A percentile compares a stretch with the other conserved stretches of the same genome.
Conservation (phyloP, 148 eudicot species). For the Tetragonia tetragonoides region DNA sequence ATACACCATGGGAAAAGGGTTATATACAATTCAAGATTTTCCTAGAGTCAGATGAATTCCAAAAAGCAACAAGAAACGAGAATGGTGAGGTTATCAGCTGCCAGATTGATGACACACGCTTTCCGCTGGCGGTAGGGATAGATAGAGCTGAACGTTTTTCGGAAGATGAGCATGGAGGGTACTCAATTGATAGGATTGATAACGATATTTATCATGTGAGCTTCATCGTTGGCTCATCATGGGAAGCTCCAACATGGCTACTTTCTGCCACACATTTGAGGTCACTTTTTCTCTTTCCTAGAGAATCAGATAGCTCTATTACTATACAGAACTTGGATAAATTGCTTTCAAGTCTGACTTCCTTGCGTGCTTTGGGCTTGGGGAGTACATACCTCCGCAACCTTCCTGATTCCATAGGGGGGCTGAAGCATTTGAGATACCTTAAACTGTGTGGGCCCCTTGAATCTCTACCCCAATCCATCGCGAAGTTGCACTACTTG, state of each 20-base stretch:
- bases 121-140: background rate
- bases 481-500: background rate
- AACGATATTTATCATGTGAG: background rate
- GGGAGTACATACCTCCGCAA: background rate
- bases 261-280: background rate
- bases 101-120: background rate
- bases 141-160: background rate
- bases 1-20: background rate
- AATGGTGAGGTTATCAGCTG: background rate
- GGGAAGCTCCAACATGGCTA: conserved; percentile 11
- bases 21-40: background rate
- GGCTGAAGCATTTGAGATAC: background rate
- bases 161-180: background rate
- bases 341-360: background rate
- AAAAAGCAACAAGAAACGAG: background rate
- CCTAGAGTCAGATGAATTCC: conserved; percentile 6
- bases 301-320: background rate
- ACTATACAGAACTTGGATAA: background rate
- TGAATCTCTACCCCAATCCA: background rate
- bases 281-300: conserved; percentile 12
- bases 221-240: background rate
- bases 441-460: conserved; percentile 15
- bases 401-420: background rate
- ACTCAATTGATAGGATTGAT: background rate
- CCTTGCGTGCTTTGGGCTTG: conserved; percentile 2